These are phyloP conservation scores for Stephanodiscus minutulus DNA, from an alignment of 108 stramenopile genomes.

Conservation along the genomic window DNA sequence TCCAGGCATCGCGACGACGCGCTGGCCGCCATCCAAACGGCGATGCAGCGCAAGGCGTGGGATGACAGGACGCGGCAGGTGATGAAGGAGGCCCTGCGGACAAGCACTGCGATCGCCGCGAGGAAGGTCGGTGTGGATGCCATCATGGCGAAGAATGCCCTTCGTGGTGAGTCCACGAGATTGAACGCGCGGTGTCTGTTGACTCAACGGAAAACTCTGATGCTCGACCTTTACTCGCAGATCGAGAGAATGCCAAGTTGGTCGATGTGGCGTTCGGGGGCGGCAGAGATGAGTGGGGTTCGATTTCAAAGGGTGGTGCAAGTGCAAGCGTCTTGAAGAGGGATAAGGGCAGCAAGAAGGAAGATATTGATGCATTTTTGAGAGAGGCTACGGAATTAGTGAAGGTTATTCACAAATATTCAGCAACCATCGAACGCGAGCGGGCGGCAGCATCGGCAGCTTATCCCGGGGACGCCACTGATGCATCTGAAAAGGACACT, in stretches of 20 bases:
- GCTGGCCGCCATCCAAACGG: conserved; percentile 49
- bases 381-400: conserved; percentile 67
- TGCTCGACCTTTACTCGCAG: neutral
- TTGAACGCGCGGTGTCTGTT: neutral
- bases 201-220: neutral
- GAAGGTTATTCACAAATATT: conserved; percentile 79
- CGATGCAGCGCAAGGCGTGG: conserved; percentile 73
- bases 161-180: conserved; percentile 42
- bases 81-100: conserved; percentile 39
- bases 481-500: conserved; percentile 45
- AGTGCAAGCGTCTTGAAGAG: conserved; percentile 8
- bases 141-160: conserved; percentile 65
- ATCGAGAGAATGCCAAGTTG: conserved; percentile 62
- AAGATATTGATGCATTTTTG: conserved; percentile 73
- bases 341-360: conserved; percentile 24
- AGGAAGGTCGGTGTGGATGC: conserved; percentile 74
- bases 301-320: neutral
- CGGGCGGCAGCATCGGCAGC: conserved; percentile 16
- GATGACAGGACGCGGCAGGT: conserved; percentile 47
- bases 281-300: neutral
- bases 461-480: conserved; percentile 9
- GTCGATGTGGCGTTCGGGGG: conserved; percentile 68
- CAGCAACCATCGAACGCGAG: conserved; percentile 56
- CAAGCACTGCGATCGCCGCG: conserved; percentile 19
- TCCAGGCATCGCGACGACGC: conserved; percentile 67